Evolutionary conservation across 176 grass and related monocot species (phyloP).

Genomic region (Lolium multiflorum): DNA sequence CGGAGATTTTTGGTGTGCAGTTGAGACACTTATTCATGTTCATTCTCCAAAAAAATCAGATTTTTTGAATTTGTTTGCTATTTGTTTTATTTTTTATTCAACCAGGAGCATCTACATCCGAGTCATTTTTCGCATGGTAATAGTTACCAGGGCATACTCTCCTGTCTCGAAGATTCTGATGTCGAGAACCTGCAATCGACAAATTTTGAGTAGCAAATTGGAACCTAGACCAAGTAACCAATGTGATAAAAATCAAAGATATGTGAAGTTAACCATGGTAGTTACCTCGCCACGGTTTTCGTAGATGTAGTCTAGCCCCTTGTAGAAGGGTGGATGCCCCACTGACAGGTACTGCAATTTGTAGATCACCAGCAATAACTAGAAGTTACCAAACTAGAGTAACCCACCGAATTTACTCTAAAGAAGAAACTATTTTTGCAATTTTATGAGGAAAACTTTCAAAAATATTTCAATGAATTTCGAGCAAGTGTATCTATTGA

Average conservation of each 20-base stretch:
- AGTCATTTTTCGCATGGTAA: no score
- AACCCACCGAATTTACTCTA: neutral
- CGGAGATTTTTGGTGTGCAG: no score
- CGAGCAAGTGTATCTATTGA: rapidly evolving
- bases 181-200: constrained; percentile 68
- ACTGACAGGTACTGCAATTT: constrained; percentile 85
- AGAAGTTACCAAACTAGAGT: neutral
- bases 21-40: no score
- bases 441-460: no score
- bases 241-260: neutral
- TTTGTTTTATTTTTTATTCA: no score
- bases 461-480: no score
- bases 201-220: neutral
- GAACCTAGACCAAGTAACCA: neutral
- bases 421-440: neutral
- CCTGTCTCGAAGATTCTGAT: constrained; percentile 80
- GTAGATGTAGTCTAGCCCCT: constrained; percentile 92
- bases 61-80: no score
- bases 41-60: no score
- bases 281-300: constrained; percentile 84
- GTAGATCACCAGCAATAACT: neutral
- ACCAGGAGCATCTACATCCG: no score
- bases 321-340: constrained; percentile 80
- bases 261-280: neutral
- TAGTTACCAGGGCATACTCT: constrained; percentile 76